A percentile compares a stretch with the other conserved stretches of the same genome.
Evolutionary conservation across 202 grass and related monocot genomes (phyloP).

Genomic region (Zizania palustris): DNA sequence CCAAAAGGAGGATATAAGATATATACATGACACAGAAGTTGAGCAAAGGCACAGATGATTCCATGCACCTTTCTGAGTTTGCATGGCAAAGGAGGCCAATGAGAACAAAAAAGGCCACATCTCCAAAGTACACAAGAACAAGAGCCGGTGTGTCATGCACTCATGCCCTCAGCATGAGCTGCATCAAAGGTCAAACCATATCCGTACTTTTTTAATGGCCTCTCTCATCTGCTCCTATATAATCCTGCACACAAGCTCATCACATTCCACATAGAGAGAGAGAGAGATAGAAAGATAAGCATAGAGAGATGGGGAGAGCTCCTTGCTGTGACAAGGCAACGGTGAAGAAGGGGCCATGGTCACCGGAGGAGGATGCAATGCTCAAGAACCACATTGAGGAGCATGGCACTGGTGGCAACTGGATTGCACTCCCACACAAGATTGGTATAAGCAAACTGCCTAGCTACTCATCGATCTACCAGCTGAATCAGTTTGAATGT

Average conservation of each 20-base stretch:
- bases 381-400: conserved; percentile 90
- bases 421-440: conserved; percentile 86
- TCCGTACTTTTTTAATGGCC: conserved; percentile 33
- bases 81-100: neutral
- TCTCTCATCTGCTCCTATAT: conserved; percentile 49
- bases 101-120: conserved; percentile 39
- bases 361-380: conserved; percentile 79
- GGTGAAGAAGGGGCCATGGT: conserved; percentile 95
- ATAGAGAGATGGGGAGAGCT: conserved; percentile 67
- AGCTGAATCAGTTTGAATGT: too few relatives aligned
- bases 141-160: conserved; percentile 48
- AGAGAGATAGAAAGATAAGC: neutral
- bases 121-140: conserved; percentile 54
- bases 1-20: conserved; percentile 16
- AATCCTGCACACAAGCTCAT: conserved; percentile 32
- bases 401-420: conserved; percentile 78
- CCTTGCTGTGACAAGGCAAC: conserved; percentile 89
- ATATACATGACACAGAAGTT: conserved; percentile 18
- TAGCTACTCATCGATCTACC: too few relatives aligned
- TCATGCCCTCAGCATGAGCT: neutral
- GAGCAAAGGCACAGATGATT: conserved; percentile 13
- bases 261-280: neutral
- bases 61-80: conserved; percentile 15
- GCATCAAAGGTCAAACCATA: conserved; percentile 62
- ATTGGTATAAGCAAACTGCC: conserved; percentile 55